A percentile compares a stretch with the other conserved stretches of the same genome.
These are phyloP conservation scores for Penicillium capsulatum DNA, from an alignment of 2,329 filamentous ascomycete genomes.

Conservation along the genomic window DNA sequence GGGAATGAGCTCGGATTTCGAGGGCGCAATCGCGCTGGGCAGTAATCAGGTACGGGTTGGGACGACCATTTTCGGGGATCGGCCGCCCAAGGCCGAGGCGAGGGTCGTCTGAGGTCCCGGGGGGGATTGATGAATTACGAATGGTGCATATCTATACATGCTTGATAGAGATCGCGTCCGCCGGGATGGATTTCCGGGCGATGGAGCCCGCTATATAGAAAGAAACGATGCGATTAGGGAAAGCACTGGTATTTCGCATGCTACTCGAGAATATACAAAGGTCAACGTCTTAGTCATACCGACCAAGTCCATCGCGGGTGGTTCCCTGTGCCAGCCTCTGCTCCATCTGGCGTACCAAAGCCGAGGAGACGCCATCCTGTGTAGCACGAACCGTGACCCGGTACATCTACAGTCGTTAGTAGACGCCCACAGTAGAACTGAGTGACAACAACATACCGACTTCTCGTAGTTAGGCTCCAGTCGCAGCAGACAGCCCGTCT, in stretches of 20 bases:
- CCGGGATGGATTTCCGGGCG: no score
- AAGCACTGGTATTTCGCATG: background rate
- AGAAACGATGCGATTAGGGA: no score
- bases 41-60: conserved; percentile 88
- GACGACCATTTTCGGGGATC: conserved; percentile 85
- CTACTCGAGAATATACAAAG: conserved; percentile 22
- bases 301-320: conserved; percentile 10
- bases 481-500: conserved; percentile 88
- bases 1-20: conserved; percentile 98
- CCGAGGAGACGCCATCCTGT: conserved; percentile 77
- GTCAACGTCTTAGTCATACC: conserved; percentile 5
- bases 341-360: conserved; percentile 82
- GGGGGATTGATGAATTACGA: conserved; percentile 14
- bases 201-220: no score
- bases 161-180: no score
- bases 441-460: conserved; percentile 73
- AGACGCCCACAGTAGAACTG: background rate
- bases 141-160: no score
- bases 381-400: conserved; percentile 91
- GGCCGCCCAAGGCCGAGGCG: conserved; percentile 74
- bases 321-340: conserved; percentile 63
- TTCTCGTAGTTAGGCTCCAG: conserved; percentile 91
- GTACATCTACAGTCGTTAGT: conserved; percentile 66
- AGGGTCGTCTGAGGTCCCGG: conserved; percentile 51
- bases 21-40: conserved; percentile 76